These are phyloP conservation scores for Cubamyces lactineus DNA, from an alignment of 768 basidiomycete genomes.

Conservation along the genomic window DNA sequence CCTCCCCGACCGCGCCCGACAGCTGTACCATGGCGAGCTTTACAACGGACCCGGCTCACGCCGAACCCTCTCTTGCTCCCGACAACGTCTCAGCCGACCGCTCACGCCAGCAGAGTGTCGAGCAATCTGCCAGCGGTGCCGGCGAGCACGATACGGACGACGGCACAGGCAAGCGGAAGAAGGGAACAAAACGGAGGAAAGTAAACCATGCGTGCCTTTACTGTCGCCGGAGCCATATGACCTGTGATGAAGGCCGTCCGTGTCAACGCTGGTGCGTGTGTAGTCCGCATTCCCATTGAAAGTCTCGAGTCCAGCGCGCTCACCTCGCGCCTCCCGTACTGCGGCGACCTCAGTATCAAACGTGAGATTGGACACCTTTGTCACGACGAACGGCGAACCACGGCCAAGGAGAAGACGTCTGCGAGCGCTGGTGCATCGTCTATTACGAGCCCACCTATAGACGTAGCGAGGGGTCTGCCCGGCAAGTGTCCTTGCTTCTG, in stretches of 20 bases:
- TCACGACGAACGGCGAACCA: constrained; percentile 76
- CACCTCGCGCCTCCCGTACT: constrained; percentile 2
- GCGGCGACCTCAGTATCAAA: constrained; percentile 67
- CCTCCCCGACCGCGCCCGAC: constrained; percentile 31
- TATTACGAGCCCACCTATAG: constrained; percentile 31
- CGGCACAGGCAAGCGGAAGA: constrained; percentile 45
- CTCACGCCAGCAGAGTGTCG: constrained; percentile 22
- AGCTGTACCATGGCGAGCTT: constrained; percentile 28
- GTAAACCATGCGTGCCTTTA: constrained; percentile 94
- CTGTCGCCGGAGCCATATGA: constrained; percentile 92
- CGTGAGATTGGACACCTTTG: constrained; percentile 95
- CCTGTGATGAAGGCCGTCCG: constrained; percentile 86
- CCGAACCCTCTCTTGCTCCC: constrained; percentile 30
- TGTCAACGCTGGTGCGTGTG: constrained; percentile 89
- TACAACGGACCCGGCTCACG: constrained; percentile 34
- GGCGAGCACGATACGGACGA: constrained; percentile 37
- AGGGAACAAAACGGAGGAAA: constrained; percentile 68
- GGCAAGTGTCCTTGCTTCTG: constrained; percentile 26
- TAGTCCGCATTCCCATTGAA: not conserved
- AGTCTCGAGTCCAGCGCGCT: constrained; percentile 14
- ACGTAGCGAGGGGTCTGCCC: constrained; percentile 29
- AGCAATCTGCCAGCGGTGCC: constrained; percentile 11
- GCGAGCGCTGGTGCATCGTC: constrained; percentile 39
- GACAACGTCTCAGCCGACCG: constrained; percentile 27
- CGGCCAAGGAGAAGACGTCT: constrained; percentile 46